These are phyloP conservation scores for Candida dajiaensis DNA, from an alignment of 805 yeast genomes.

Conservation along the genomic window DNA sequence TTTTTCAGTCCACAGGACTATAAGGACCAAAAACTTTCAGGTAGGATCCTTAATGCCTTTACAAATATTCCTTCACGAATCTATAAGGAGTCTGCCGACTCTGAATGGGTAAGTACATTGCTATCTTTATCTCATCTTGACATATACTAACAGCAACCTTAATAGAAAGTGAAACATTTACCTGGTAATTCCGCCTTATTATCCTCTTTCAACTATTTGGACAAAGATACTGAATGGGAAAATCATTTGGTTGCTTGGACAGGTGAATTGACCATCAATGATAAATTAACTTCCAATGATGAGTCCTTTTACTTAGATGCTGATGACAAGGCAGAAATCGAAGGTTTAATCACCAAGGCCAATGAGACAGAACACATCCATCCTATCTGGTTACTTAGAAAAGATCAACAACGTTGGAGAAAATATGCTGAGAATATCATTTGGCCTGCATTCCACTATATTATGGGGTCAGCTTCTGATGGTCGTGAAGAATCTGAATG, in stretches of 20 bases:
- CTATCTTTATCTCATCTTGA: neutral
- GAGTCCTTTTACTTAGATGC: slow-evolving; percentile 60
- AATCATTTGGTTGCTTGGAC: slow-evolving; percentile 92
- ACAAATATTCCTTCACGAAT: slow-evolving; percentile 64
- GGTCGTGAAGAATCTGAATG: slow-evolving; percentile 68
- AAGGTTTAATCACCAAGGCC: slow-evolving; percentile 38
- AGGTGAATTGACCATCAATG: slow-evolving; percentile 57
- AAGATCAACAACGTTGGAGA: slow-evolving; percentile 81
- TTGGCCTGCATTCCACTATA: slow-evolving; percentile 96
- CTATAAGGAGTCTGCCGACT: slow-evolving; percentile 32
- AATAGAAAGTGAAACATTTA: slow-evolving; percentile 48
- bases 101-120: slow-evolving; percentile 17
- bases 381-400: slow-evolving; percentile 84
- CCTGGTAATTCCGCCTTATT: slow-evolving; percentile 84
- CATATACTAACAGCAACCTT: slow-evolving; percentile 27
- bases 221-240: slow-evolving; percentile 73
- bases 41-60: slow-evolving; percentile 63
- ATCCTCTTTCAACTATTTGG: slow-evolving; percentile 63
- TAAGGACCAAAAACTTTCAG: slow-evolving; percentile 28
- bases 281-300: slow-evolving; percentile 22
- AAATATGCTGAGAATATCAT: slow-evolving; percentile 81
- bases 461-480: slow-evolving; percentile 68
- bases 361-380: slow-evolving; percentile 51
- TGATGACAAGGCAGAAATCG: slow-evolving; percentile 47
- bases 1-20: slow-evolving; percentile 22